A percentile compares a stretch with the other conserved stretches of the same genome.
These are phyloP conservation scores for Benincasa hispida DNA, from an alignment of 306 rosid species.

Conservation along the genomic window DNA sequence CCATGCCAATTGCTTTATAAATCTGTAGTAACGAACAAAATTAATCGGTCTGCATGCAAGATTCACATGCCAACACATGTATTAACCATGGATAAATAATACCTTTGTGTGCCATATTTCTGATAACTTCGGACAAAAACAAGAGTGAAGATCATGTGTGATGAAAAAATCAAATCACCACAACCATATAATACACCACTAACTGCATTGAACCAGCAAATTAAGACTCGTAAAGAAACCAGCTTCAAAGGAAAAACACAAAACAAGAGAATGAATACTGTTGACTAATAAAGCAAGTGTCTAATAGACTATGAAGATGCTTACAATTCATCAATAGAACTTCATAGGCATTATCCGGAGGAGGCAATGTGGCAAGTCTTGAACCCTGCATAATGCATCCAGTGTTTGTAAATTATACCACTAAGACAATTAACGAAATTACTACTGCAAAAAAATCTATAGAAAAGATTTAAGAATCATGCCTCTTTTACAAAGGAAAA, in stretches of 20 bases:
- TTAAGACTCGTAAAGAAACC: conserved; percentile 11
- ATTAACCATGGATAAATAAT: neutral
- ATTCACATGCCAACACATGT: neutral
- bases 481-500: neutral
- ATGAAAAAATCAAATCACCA: conserved; percentile 96
- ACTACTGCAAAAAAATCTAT: neutral
- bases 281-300: conserved; percentile 2
- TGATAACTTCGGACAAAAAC: conserved; percentile 80
- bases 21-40: conserved; percentile 25
- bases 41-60: neutral
- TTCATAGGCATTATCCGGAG: conserved; percentile 53
- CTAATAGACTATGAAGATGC: neutral
- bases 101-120: conserved; percentile 81
- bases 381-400: conserved; percentile 52
- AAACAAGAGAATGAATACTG: neutral
- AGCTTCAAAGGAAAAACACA: neutral
- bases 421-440: neutral
- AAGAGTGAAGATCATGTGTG: conserved; percentile 93
- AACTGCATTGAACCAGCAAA: conserved; percentile 42
- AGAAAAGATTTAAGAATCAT: neutral
- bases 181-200: conserved; percentile 82
- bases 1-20: conserved; percentile 78
- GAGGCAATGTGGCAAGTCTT: conserved; percentile 70
- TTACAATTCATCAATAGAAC: conserved; percentile 76
- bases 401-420: neutral